A percentile compares a stretch with the other conserved stretches of the same genome.
phyloP scores from a whole-genome alignment of 2,329 filamentous ascomycete genomes.

The Pleurostoma richardsiae region DNA sequence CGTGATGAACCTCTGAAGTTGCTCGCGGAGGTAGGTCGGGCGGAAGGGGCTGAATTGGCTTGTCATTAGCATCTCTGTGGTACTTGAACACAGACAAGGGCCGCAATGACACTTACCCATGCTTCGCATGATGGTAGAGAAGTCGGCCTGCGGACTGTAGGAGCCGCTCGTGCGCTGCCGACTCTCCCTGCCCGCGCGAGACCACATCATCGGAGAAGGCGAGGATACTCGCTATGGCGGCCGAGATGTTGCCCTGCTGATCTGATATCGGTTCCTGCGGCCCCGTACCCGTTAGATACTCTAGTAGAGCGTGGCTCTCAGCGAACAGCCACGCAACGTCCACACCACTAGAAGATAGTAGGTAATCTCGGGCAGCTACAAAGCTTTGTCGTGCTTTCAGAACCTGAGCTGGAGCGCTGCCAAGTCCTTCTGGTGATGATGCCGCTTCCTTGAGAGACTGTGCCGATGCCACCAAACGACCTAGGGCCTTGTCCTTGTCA shows the following conservation, averaged over 20 bases:
- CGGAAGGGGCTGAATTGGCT: slow-evolving; percentile 53
- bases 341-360: slow-evolving; percentile 43
- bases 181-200: slow-evolving; percentile 23
- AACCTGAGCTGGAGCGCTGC: slow-evolving; percentile 28
- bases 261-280: slow-evolving; percentile 36
- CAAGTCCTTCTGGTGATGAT: slow-evolving; percentile 12
- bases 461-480: slow-evolving; percentile 32
- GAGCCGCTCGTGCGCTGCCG: slow-evolving; percentile 52
- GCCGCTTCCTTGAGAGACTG: slow-evolving; percentile 11
- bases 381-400: slow-evolving; percentile 53
- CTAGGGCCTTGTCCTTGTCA: slow-evolving; percentile 25
- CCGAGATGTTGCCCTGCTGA: slow-evolving; percentile 50
- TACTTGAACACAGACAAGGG: background rate
- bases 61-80: background rate
- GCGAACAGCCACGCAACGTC: slow-evolving; percentile 48
- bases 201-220: slow-evolving; percentile 36
- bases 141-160: slow-evolving; percentile 66
- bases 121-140: slow-evolving; percentile 59
- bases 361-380: slow-evolving; percentile 46
- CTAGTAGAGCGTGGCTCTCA: slow-evolving; percentile 59
- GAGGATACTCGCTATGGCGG: slow-evolving; percentile 37
- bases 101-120: slow-evolving; percentile 35
- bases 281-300: slow-evolving; percentile 53
- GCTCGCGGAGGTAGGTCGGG: slow-evolving; percentile 57
- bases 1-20: slow-evolving; percentile 55